These are phyloP conservation scores for Leccinum ochraceum DNA, from an alignment of 768 basidiomycete species.

Conservation along the genomic window DNA sequence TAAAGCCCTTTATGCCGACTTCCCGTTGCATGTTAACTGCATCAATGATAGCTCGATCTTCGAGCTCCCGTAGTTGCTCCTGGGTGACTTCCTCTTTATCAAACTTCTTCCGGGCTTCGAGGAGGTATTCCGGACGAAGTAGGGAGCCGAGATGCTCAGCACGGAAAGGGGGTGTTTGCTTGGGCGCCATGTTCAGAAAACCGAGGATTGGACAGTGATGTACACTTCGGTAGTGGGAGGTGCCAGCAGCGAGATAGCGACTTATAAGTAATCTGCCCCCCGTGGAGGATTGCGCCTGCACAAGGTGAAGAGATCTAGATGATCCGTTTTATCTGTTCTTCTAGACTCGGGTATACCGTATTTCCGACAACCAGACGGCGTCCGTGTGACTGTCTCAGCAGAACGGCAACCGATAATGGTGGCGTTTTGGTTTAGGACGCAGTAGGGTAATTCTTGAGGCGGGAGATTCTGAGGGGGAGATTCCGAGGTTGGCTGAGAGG, in stretches of 20 bases:
- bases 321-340: neutral
- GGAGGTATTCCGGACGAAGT: constrained; percentile 42
- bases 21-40: constrained; percentile 41
- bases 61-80: constrained; percentile 39
- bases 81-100: constrained; percentile 35
- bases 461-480: neutral
- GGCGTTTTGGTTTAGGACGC: neutral
- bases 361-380: neutral
- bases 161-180: constrained; percentile 42
- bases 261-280: neutral
- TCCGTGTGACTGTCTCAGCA: neutral
- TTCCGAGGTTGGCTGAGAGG: neutral
- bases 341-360: neutral
- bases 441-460: neutral
- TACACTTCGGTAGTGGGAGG: neutral
- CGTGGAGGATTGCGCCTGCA: neutral
- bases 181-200: constrained; percentile 16
- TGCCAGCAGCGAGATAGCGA: neutral
- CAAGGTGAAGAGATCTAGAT: neutral
- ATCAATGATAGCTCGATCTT: constrained; percentile 40
- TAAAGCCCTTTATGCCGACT: constrained; percentile 42
- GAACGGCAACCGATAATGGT: neutral
- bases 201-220: neutral
- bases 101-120: constrained; percentile 37
- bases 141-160: constrained; percentile 49